These are phyloP conservation scores for Rosa chinensis DNA, from an alignment of 306 rosid species.

Conservation along the genomic window DNA sequence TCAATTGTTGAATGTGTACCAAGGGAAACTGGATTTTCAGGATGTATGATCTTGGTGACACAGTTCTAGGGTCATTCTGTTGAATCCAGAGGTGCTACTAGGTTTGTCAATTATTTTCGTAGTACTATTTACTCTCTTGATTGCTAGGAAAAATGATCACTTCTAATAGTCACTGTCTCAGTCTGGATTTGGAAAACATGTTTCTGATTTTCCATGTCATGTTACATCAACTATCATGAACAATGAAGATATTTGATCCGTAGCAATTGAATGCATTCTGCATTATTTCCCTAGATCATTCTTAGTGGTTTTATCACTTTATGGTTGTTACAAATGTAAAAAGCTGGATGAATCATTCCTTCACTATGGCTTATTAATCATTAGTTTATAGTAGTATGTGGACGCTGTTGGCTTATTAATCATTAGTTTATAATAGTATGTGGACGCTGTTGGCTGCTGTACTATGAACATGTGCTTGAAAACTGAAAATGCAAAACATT, in stretches of 20 bases:
- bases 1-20: slow-evolving; percentile 26
- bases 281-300: background rate
- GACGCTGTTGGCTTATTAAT: background rate
- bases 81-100: no score
- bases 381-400: no score
- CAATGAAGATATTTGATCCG: background rate
- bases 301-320: background rate
- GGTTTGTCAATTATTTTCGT: background rate
- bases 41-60: background rate
- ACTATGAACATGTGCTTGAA: no score
- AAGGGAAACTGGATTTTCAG: slow-evolving; percentile 9
- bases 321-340: background rate
- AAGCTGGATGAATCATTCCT: background rate
- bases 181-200: background rate
- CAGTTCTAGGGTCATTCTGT: background rate
- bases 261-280: background rate
- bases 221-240: background rate
- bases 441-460: background rate
- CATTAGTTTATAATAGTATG: background rate
- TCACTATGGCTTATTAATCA: no score
- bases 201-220: background rate
- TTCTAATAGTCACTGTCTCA: background rate
- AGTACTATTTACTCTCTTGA: background rate
- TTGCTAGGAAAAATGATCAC: background rate
- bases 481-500: no score